Percentiles rank a stretch among this genome's conserved stretches.
phyloP scores from a whole-genome alignment of 1,139 yeast genomes.

The Yamadazyma membranifaciens region DNA sequence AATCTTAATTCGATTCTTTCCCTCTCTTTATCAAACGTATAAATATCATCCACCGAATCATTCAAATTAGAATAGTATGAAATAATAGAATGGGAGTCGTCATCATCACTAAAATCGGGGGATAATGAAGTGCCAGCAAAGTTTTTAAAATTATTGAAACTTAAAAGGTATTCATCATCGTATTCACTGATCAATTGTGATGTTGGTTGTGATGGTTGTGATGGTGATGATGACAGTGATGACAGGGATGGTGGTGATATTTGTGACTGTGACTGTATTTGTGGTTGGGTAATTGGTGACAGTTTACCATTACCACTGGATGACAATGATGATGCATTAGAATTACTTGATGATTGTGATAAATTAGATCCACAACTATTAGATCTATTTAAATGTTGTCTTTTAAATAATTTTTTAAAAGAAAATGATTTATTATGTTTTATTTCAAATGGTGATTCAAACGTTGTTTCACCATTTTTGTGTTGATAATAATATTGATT shows the following conservation, averaged over 20 bases:
- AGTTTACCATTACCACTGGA: background rate
- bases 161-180: constrained; percentile 31
- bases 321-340: background rate
- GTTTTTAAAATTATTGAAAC: constrained; percentile 26
- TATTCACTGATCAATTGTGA: constrained; percentile 2
- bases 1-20: constrained; percentile 40
- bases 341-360: background rate
- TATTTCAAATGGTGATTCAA: constrained; percentile 45
- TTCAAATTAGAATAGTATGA: constrained; percentile 17
- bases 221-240: background rate
- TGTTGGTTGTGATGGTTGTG: background rate
- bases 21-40: constrained; percentile 24
- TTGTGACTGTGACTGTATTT: background rate
- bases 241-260: background rate
- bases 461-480: constrained; percentile 28
- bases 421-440: constrained; percentile 8
- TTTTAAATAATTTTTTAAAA: background rate
- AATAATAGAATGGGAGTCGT: constrained; percentile 19
- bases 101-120: constrained; percentile 13
- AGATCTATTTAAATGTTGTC: background rate
- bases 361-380: background rate
- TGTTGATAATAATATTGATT: constrained; percentile 40
- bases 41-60: constrained; percentile 5
- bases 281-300: background rate
- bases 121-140: constrained; percentile 32